A percentile compares a stretch with the other conserved stretches of the same genome.
These are phyloP conservation scores for Aspergillus fijiensis DNA, from an alignment of 2,329 filamentous ascomycete genomes.

Conservation along the genomic window DNA sequence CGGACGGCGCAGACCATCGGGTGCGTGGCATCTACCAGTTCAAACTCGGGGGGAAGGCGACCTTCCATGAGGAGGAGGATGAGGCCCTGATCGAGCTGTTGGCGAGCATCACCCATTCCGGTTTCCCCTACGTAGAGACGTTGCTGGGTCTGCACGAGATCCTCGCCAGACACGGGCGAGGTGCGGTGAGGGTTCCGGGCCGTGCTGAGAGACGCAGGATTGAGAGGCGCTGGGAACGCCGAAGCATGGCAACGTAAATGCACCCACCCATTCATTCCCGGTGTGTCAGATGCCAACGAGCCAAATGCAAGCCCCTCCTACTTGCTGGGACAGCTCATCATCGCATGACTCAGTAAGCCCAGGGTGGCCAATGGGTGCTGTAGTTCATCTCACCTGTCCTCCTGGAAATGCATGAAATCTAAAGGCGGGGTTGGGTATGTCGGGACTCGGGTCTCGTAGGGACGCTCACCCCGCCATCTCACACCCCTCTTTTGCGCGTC, in stretches of 20 bases:
- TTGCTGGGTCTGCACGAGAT: not conserved
- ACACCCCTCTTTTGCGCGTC: not conserved
- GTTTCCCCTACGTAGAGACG: not conserved
- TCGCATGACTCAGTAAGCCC: slow-evolving; percentile 12
- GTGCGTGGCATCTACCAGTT: not conserved
- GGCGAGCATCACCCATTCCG: not conserved
- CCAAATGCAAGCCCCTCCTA: not conserved
- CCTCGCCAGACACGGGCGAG: not conserved
- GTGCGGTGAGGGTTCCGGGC: too few relatives aligned
- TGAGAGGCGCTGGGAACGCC: too few relatives aligned
- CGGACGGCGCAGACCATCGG: not conserved
- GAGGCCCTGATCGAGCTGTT: not conserved
- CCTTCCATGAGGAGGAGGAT: not conserved
- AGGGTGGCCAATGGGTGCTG: not conserved
- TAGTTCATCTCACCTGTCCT: not conserved
- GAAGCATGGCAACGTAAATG: too few relatives aligned
- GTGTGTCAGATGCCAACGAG: too few relatives aligned
- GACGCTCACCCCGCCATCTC: slow-evolving; percentile 1
- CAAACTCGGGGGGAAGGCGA: not conserved
- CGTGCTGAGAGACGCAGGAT: too few relatives aligned
- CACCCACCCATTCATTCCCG: too few relatives aligned
- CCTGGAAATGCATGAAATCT: not conserved
- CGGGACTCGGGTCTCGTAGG: not conserved
- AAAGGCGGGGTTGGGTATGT: slow-evolving; percentile 1
- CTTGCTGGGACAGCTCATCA: slow-evolving; percentile 12